Evolutionary conservation across 2,329 filamentous ascomycete genomes (phyloP), one percentile per base, ranked within the genome.

Genomic region (Cytospora chrysosperma): DNA sequence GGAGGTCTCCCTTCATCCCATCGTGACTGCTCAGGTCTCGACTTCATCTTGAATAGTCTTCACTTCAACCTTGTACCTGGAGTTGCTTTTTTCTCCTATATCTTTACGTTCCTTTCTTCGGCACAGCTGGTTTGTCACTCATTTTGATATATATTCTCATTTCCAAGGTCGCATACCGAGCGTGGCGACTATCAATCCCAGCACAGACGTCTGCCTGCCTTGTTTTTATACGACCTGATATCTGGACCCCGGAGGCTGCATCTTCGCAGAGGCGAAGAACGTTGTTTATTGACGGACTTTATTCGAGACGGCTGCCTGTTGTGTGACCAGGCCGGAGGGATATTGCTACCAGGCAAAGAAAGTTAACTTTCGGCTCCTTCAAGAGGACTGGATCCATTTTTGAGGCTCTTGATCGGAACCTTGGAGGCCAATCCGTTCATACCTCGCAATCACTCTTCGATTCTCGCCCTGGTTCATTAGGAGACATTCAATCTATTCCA

Each of bases 111-210:
- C 52, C 37, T 53, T 60, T 60, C 64, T 43, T n/a, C 34, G 49
- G 43, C 53, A 54, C 52, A 60, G 49, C 61, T 56, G 61, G 64
- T 62, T 65, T 56, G 56, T 58, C 55, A 61, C 59, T 65, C 61
- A 15, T 32, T 65, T 30, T 56, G 21, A 26, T 55, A 28, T 28
- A 21, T 56, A 9, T 56, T 27, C 51, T 50, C 19, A 27, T 12
- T 51, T 27, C 5, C 34, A n/a, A 10, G 34, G 2, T 37, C 17
- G 26, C 27, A 5, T 54, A 21, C n/a, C 12, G 43, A 12, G n/a
- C 43, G n/a, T 8, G 43, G 32, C 59, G 59, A 51, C 59, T 37
- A 34, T 19, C 49, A 32, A 47, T 50, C 51, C 47, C 34, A 6
- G n/a, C n/a, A n/a, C n/a, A n/a, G 13, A 28, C 51, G 50, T 8